These are phyloP conservation scores for Tuber umbilicatum DNA, from an alignment of 495 filamentous ascomycete genomes.

Conservation along the genomic window DNA sequence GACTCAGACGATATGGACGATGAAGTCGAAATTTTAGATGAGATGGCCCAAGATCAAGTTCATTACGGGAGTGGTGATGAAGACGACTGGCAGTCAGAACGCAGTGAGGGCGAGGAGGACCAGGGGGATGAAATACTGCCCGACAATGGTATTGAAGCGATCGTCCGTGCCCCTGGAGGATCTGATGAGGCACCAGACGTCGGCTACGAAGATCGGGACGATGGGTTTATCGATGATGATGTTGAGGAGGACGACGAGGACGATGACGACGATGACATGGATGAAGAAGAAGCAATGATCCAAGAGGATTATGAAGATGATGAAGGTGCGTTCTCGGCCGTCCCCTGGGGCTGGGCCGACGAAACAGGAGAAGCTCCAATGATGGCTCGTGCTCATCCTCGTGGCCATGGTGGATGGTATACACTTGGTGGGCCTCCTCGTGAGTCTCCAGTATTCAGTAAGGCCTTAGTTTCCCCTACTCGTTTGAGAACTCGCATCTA, in stretches of 20 bases:
- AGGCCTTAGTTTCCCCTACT: slow-evolving; percentile 24
- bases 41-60: slow-evolving; percentile 49
- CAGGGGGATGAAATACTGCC: slow-evolving; percentile 43
- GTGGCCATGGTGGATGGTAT: slow-evolving; percentile 51
- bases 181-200: slow-evolving; percentile 46
- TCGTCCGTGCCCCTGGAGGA: slow-evolving; percentile 44
- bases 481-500: slow-evolving; percentile 27
- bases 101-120: slow-evolving; percentile 48
- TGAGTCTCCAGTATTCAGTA: slow-evolving; percentile 42
- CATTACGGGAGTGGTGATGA: slow-evolving; percentile 57
- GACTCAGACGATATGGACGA: slow-evolving; percentile 56
- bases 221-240: slow-evolving; percentile 58
- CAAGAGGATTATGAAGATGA: slow-evolving; percentile 57
- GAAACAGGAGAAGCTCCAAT: slow-evolving; percentile 44
- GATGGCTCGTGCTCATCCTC: slow-evolving; percentile 41
- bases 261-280: slow-evolving; percentile 66
- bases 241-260: slow-evolving; percentile 58
- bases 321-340: slow-evolving; percentile 53
- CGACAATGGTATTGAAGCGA: slow-evolving; percentile 43
- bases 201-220: slow-evolving; percentile 52
- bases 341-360: slow-evolving; percentile 41
- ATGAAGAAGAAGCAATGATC: slow-evolving; percentile 56
- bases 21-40: slow-evolving; percentile 55
- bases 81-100: slow-evolving; percentile 45
- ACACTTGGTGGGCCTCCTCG: slow-evolving; percentile 40